These are phyloP conservation scores for Telfairia occidentalis DNA, from an alignment of 331 rosid genomes.

Conservation along the genomic window DNA sequence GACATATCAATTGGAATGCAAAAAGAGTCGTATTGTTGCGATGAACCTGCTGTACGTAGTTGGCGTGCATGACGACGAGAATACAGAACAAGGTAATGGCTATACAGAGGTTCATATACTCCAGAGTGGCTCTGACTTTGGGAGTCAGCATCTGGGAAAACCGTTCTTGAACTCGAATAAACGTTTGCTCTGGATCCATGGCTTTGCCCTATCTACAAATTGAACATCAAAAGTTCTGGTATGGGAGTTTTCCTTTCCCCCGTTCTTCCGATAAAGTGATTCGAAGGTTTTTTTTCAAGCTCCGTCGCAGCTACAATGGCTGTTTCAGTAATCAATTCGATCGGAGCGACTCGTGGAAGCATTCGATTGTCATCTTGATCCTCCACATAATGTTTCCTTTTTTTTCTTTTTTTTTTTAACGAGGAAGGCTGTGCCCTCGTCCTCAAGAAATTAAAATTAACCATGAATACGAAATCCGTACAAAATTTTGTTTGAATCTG, in stretches of 20 bases:
- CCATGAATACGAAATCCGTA: not conserved
- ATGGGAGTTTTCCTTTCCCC: not conserved
- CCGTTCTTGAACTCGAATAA: conserved; percentile 83
- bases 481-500: not conserved
- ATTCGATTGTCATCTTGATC: not conserved
- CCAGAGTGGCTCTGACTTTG: conserved; percentile 66
- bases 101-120: conserved; percentile 58
- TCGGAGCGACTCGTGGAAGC: not conserved
- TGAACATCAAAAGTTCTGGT: not conserved
- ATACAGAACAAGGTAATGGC: conserved; percentile 82
- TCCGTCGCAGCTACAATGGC: not conserved
- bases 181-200: conserved; percentile 96
- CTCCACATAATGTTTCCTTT: not conserved
- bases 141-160: conserved; percentile 85
- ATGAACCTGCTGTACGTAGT: conserved; percentile 84
- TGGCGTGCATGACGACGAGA: conserved; percentile 96
- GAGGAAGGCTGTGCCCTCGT: not conserved
- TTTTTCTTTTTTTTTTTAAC: not conserved
- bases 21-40: not conserved
- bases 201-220: not conserved
- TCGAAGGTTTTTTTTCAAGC: not conserved
- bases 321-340: not conserved
- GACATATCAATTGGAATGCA: not conserved
- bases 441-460: not conserved
- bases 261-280: conserved; percentile 19